Evolutionary conservation across 495 filamentous ascomycete genomes (phyloP).

Genomic region (Bathelium albidoporum): DNA sequence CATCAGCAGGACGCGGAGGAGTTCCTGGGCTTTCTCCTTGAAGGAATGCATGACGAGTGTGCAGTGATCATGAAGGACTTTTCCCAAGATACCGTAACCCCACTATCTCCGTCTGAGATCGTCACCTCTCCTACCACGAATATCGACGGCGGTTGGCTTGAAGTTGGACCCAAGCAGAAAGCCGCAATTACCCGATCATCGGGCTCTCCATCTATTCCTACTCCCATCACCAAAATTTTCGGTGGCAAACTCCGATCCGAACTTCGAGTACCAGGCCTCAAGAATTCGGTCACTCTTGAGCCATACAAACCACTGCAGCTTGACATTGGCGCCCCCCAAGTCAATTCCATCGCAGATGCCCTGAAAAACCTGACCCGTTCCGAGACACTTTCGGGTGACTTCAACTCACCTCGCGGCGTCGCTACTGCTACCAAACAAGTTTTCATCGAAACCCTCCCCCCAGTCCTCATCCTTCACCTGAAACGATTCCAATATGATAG

Average conservation of each 20-base stretch:
- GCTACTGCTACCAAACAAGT: slow-evolving; percentile 82
- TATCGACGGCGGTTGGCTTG: slow-evolving; percentile 62
- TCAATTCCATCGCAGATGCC: slow-evolving; percentile 86
- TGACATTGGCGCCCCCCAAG: slow-evolving; percentile 75
- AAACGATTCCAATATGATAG: slow-evolving; percentile 96
- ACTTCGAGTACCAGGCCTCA: slow-evolving; percentile 73
- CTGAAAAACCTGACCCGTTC: slow-evolving; percentile 72
- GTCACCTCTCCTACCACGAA: slow-evolving; percentile 32
- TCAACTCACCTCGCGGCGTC: slow-evolving; percentile 69
- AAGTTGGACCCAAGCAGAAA: slow-evolving; percentile 88
- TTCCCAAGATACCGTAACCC: slow-evolving; percentile 6
- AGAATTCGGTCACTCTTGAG: slow-evolving; percentile 82
- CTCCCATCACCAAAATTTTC: slow-evolving; percentile 89
- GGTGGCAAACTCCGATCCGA: slow-evolving; percentile 87
- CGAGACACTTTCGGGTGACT: slow-evolving; percentile 79
- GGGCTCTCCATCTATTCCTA: slow-evolving; percentile 58
- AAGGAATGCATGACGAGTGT: slow-evolving; percentile 90
- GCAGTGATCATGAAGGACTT: slow-evolving; percentile 53
- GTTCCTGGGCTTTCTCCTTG: slow-evolving; percentile 87
- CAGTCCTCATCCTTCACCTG: slow-evolving; percentile 86
- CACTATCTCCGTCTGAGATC: slow-evolving; percentile 30
- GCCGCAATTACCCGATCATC: slow-evolving; percentile 79
- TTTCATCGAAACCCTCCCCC: slow-evolving; percentile 85
- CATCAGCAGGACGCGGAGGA: slow-evolving; percentile 98
- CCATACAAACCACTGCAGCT: slow-evolving; percentile 91